A percentile compares a stretch with the other conserved stretches of the same genome.
Conservation (phyloP, 2,329 filamentous ascomycete species). For the Lachnellula hyalina region DNA sequence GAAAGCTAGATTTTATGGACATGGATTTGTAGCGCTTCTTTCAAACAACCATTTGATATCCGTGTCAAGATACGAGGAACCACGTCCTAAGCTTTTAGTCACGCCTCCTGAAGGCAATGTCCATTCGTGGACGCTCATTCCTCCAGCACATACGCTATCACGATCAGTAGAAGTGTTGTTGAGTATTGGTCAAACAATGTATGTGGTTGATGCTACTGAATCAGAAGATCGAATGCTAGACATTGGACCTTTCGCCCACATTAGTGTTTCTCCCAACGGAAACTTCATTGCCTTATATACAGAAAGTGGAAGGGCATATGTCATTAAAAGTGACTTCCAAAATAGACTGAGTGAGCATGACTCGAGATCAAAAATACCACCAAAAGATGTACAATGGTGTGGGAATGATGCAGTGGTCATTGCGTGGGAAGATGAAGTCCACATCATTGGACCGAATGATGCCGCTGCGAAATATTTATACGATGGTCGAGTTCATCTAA, state of each 20-base stretch:
- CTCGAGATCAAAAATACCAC: slow-evolving; percentile 76
- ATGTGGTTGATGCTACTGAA: slow-evolving; percentile 81
- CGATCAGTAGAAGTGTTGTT: slow-evolving; percentile 89
- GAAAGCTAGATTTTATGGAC: slow-evolving; percentile 65
- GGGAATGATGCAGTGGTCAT: slow-evolving; percentile 90
- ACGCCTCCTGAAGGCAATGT: slow-evolving; percentile 71
- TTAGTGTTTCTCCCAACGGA: slow-evolving; percentile 86
- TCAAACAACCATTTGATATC: slow-evolving; percentile 82
- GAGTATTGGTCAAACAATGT: slow-evolving; percentile 78
- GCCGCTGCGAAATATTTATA: slow-evolving; percentile 77
- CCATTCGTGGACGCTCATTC: slow-evolving; percentile 82
- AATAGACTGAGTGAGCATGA: slow-evolving; percentile 88
- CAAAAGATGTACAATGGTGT: slow-evolving; percentile 91
- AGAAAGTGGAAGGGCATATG: slow-evolving; percentile 76
- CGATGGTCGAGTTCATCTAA: slow-evolving; percentile 81
- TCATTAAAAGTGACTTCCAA: slow-evolving; percentile 93
- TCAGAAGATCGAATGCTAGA: slow-evolving; percentile 88
- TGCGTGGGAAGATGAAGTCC: slow-evolving; percentile 97
- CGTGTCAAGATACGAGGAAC: slow-evolving; percentile 87
- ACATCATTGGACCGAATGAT: slow-evolving; percentile 82
- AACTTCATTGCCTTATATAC: slow-evolving; percentile 86
- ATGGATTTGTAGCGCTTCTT: slow-evolving; percentile 88
- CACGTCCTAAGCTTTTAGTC: slow-evolving; percentile 77
- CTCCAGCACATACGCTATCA: slow-evolving; percentile 82
- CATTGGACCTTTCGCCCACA: slow-evolving; percentile 86